Evolutionary conservation across 2,329 filamentous ascomycete species (phyloP), one percentile per base, ranked within the genome.

Genomic region (Stemphylium lycopersici): DNA sequence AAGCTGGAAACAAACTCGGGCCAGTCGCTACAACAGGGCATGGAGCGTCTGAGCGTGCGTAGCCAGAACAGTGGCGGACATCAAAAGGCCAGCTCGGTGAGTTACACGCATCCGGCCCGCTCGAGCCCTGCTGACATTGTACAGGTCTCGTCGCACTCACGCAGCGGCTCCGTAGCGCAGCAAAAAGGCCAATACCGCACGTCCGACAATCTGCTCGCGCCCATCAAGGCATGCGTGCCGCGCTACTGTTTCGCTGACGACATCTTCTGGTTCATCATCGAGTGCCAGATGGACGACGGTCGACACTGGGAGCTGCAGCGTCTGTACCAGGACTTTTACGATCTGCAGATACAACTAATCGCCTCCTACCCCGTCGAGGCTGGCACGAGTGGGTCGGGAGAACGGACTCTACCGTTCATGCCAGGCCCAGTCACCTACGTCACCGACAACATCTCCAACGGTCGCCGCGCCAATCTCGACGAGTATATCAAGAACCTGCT

Each of bases 201-300:
- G 10, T 68, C 69, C 49, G 69, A 80, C 63, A 55, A 68, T 76
- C 78, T 91, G 6, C 86, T 87, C 62, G 89, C 92, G 2, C 93
- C 95, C 0, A 79, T 96, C 43, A 86, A 87, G 52, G 95, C 93
- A 11, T 89, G 87, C 47, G 96, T 98, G 65, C 93, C 93, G 13
- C 85, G 91, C 58, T 98, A 96, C 78, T 96, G 91, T 75, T 98
- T 96, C 70, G 91, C 92, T 55, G 93, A 98, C 71, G 93, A 97
- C 66, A 97, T 97, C 75, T 98, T 98, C 77, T 98, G 95, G 91
- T 99, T 98, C 70, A 90, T 97, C 49, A 93, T 99, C 55, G 93
- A 97, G 74, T 91, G 90, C 20, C 84, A 88, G 67, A 85, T 98
- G 75, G 91, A 96, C 70, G 93, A 98, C 71, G 93, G 92, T 42